phyloP scores from a whole-genome alignment of 2,329 filamentous ascomycete species.

The Epichloe brachyelytri region DNA sequence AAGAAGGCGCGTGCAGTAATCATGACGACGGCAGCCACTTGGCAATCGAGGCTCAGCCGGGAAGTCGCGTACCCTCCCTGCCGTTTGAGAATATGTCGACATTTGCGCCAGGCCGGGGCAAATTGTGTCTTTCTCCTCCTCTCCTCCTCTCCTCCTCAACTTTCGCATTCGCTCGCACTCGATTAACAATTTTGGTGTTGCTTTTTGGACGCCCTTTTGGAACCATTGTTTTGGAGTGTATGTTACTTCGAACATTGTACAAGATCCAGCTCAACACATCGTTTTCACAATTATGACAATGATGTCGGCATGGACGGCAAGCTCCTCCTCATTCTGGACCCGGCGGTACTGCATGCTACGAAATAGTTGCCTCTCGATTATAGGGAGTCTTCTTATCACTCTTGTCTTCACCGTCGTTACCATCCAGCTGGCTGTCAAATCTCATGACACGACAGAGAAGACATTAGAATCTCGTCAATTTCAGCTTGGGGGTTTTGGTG shows the following conservation, averaged over 20 bases:
- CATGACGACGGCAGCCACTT: neutral
- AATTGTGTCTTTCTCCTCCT: neutral
- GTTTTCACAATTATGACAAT: neutral
- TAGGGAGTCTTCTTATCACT: slow-evolving; percentile 2
- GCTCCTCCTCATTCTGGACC: neutral
- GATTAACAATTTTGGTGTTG: neutral
- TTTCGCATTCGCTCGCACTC: slow-evolving; percentile 1
- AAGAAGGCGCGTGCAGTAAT: neutral
- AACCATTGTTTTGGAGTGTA: slow-evolving; percentile 13
- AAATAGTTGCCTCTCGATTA: neutral
- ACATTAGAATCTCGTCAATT: slow-evolving; percentile 11
- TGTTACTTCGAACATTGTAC: slow-evolving; percentile 7
- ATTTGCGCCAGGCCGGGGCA: neutral
- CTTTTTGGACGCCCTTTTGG: slow-evolving; percentile 5
- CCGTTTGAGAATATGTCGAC: neutral
- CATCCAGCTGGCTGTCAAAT: neutral
- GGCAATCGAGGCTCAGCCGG: neutral
- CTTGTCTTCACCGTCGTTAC: slow-evolving; percentile 4
- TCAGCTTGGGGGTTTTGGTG: slow-evolving; percentile 11
- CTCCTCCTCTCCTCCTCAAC: neutral
- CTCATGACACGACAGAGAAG: neutral
- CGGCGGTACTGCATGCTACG: neutral
- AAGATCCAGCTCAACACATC: neutral
- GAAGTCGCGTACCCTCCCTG: neutral
- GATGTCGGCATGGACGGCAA: neutral